A percentile compares a stretch with the other conserved stretches of the same genome.
Evolutionary conservation across 164 flowering plant genomes (phyloP).

Genomic region (Santalum album): DNA sequence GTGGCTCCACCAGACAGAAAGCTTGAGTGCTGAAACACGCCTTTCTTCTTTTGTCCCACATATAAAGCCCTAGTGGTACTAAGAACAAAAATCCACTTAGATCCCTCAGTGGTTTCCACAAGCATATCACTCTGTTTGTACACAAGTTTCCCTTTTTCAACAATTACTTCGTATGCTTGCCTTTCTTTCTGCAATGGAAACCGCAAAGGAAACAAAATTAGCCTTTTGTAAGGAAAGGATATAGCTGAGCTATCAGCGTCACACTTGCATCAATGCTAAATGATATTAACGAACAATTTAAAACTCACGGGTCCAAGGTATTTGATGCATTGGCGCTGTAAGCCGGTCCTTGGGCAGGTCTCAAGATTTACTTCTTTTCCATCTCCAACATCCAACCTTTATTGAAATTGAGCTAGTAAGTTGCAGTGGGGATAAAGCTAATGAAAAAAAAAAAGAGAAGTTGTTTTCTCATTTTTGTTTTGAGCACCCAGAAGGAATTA

Average conservation of each 20-base stretch:
- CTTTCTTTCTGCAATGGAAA: constrained; percentile 46
- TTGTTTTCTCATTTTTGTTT: too few species aligned
- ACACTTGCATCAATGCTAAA: neutral
- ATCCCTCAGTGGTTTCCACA: constrained; percentile 47
- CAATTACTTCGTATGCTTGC: constrained; percentile 49
- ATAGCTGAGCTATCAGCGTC: too few species aligned
- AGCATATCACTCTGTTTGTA: constrained; percentile 27
- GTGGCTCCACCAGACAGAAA: constrained; percentile 69
- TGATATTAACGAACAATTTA: neutral
- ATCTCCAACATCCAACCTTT: constrained; percentile 73
- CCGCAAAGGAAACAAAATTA: neutral
- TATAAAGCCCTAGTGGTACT: constrained; percentile 58
- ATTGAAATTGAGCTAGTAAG: neutral
- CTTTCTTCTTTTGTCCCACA: constrained; percentile 64
- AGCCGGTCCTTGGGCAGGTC: constrained; percentile 36
- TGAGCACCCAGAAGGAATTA: too few species aligned
- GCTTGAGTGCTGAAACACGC: constrained; percentile 47
- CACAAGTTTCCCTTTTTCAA: constrained; percentile 50
- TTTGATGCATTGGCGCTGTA: constrained; percentile 60
- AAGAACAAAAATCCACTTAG: constrained; percentile 71
- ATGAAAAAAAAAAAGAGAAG: too few species aligned
- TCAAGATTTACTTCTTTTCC: constrained; percentile 54
- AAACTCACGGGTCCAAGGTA: constrained; percentile 67
- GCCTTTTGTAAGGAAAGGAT: too few species aligned
- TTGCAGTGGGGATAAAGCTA: too few species aligned